phyloP scores from a whole-genome alignment of 306 rosid genomes.

The Glycine soja region DNA sequence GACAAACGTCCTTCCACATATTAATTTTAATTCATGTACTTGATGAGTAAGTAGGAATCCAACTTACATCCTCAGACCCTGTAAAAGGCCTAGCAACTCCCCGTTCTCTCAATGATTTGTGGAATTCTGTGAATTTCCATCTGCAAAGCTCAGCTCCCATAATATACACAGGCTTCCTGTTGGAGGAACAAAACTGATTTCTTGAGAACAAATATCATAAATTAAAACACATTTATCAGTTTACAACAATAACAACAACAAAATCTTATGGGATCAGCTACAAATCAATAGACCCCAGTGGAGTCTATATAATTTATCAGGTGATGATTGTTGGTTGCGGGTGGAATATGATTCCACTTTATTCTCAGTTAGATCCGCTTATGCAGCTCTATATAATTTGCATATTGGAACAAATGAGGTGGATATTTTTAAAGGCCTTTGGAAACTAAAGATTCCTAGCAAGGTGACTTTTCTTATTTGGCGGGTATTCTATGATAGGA shows the following conservation, averaged over 20 bases:
- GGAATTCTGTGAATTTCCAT: slow-evolving; percentile 88
- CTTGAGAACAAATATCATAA: neutral
- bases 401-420: no score
- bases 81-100: slow-evolving; percentile 87
- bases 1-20: neutral
- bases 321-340: no score
- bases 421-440: no score
- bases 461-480: no score
- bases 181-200: slow-evolving; percentile 27
- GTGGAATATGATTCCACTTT: no score
- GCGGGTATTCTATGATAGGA: no score
- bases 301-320: neutral
- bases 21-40: neutral
- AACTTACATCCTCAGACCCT: slow-evolving; percentile 93
- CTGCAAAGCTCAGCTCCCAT: slow-evolving; percentile 84
- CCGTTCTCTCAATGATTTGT: slow-evolving; percentile 71
- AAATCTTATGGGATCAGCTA: neutral
- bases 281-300: neutral
- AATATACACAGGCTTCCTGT: slow-evolving; percentile 90
- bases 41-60: slow-evolving; percentile 12
- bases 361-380: no score
- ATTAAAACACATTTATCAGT: slow-evolving; percentile 11
- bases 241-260: neutral
- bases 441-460: no score
- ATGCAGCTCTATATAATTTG: no score